These are phyloP conservation scores for Dipteronia dyeriana DNA, from an alignment of 345 rosid genomes.

Conservation along the genomic window DNA sequence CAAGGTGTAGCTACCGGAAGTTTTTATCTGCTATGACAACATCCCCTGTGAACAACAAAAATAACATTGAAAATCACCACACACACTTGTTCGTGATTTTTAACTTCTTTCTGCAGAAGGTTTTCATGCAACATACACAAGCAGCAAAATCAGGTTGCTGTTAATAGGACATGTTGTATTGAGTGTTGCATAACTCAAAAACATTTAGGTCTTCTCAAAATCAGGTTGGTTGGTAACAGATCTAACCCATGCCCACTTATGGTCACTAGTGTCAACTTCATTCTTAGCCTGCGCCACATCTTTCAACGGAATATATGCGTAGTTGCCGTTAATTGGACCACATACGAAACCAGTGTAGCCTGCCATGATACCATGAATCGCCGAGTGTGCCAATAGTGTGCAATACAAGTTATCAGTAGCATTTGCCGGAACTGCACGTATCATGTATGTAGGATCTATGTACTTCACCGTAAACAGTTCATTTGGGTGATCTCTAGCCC, in stretches of 20 bases:
- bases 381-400: constrained; percentile 85
- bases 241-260: constrained; percentile 94
- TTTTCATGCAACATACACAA: too few relatives aligned
- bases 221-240: constrained; percentile 89
- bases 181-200: background rate
- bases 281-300: constrained; percentile 74
- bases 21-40: too few relatives aligned
- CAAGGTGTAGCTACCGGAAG: too few relatives aligned
- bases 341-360: constrained; percentile 84
- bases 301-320: constrained; percentile 75
- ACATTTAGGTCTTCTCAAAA: constrained; percentile 37
- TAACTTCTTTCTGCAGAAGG: too few relatives aligned
- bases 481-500: constrained; percentile 60
- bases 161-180: background rate
- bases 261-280: constrained; percentile 64
- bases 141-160: too few relatives aligned
- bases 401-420: constrained; percentile 78
- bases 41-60: too few relatives aligned
- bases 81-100: too few relatives aligned
- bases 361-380: constrained; percentile 91
- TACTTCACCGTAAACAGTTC: constrained; percentile 80
- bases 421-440: constrained; percentile 86
- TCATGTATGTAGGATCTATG: constrained; percentile 95
- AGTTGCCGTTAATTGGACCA: constrained; percentile 83
- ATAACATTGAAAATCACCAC: too few relatives aligned